phyloP scores from a whole-genome alignment of 192 early-diverging fungal species.

The Dimargaris xerosporica region DNA sequence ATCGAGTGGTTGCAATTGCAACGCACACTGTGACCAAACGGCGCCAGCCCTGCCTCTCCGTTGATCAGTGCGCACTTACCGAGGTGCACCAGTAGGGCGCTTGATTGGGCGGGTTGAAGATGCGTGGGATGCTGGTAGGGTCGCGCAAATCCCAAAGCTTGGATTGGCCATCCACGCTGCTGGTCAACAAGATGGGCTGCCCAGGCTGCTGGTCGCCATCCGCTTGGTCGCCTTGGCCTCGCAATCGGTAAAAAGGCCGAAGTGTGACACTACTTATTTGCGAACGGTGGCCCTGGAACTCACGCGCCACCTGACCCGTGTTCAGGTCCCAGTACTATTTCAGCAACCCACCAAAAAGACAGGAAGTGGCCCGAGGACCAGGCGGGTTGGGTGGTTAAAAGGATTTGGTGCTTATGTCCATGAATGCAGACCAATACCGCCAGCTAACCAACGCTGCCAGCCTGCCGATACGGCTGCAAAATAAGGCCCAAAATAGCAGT shows the following conservation, averaged over 20 bases:
- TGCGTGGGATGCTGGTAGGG: slow-evolving; percentile 29
- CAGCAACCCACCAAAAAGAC: too few relatives aligned
- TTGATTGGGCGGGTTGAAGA: slow-evolving; percentile 33
- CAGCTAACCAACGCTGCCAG: too few relatives aligned
- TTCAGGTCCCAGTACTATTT: slow-evolving; percentile 63
- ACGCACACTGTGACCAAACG: too few relatives aligned
- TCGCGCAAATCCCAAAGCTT: slow-evolving; percentile 61
- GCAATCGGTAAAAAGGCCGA: slow-evolving; percentile 32
- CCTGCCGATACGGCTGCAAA: too few relatives aligned
- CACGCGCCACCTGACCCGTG: slow-evolving; percentile 46
- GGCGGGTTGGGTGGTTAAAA: too few relatives aligned
- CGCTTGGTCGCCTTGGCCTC: slow-evolving; percentile 9
- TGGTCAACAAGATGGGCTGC: slow-evolving; percentile 39
- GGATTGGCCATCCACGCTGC: slow-evolving; percentile 59
- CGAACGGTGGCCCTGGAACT: slow-evolving; percentile 58
- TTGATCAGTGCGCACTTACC: slow-evolving; percentile 17
- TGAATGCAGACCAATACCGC: too few relatives aligned
- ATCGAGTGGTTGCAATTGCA: too few relatives aligned
- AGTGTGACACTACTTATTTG: slow-evolving; percentile 67
- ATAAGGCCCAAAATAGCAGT: too few relatives aligned
- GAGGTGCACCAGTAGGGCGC: slow-evolving; percentile 64
- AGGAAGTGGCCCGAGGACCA: too few relatives aligned
- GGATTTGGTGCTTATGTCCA: too few relatives aligned
- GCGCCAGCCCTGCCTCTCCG: too few relatives aligned
- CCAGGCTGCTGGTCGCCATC: slow-evolving; percentile 10